Percentiles rank a stretch among this genome's conserved stretches.
Evolutionary conservation across 306 rosid genomes (phyloP).

Genomic region (Lathyrus tuberosus): DNA sequence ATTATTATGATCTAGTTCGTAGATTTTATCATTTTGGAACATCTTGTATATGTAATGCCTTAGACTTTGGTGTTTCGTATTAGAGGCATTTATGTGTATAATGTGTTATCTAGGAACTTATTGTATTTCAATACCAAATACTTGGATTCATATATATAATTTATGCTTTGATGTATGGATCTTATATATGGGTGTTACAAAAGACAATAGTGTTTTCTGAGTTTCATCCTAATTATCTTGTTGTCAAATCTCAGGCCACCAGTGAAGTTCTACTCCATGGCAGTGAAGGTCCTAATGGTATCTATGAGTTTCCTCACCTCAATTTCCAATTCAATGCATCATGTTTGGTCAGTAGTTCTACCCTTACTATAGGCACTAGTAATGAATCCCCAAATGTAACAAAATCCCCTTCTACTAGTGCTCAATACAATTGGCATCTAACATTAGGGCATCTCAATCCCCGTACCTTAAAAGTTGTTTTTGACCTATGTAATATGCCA

Average conservation of each 20-base stretch:
- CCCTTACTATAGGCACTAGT: neutral
- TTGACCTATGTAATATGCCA: neutral
- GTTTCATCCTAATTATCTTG: neutral
- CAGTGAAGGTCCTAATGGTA: neutral
- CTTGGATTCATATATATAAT: too few relatives aligned
- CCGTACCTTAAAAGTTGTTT: neutral
- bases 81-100: too few relatives aligned
- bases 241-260: neutral
- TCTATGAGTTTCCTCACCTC: neutral
- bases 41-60: too few relatives aligned
- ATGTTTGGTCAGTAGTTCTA: neutral
- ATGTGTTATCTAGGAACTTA: too few relatives aligned
- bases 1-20: too few relatives aligned
- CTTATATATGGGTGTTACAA: too few relatives aligned
- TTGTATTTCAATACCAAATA: too few relatives aligned
- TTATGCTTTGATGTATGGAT: too few relatives aligned
- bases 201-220: neutral
- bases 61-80: too few relatives aligned
- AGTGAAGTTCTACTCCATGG: neutral
- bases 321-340: neutral
- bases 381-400: too few relatives aligned
- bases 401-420: neutral
- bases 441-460: neutral
- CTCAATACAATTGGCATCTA: neutral
- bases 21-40: too few relatives aligned